Percentiles rank a stretch among this genome's conserved stretches.
These are phyloP conservation scores for Colletotrichum sp. DNA, from an alignment of 2,329 filamentous ascomycete genomes.

Conservation along the genomic window DNA sequence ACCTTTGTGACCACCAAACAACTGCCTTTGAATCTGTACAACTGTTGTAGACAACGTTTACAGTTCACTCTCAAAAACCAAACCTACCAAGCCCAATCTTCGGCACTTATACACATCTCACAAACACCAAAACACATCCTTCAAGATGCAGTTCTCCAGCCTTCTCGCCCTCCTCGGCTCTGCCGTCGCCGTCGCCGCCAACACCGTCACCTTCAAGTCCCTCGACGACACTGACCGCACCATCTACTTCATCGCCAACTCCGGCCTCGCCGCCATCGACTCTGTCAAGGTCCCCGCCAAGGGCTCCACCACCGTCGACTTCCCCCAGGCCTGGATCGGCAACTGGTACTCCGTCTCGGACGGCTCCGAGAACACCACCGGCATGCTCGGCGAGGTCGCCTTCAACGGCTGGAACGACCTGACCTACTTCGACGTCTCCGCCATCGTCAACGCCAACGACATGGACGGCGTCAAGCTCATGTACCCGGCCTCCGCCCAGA, in stretches of 20 bases:
- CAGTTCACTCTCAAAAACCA: slow-evolving; percentile 10
- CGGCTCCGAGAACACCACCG: slow-evolving; percentile 44
- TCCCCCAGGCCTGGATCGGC: slow-evolving; percentile 51
- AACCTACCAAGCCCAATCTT: slow-evolving; percentile 16
- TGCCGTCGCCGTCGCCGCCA: slow-evolving; percentile 46
- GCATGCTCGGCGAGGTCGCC: slow-evolving; percentile 59
- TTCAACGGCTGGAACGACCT: slow-evolving; percentile 52
- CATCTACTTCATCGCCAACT: slow-evolving; percentile 54
- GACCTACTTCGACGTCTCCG: slow-evolving; percentile 64
- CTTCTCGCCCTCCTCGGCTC: slow-evolving; percentile 46
- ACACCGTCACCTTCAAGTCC: slow-evolving; percentile 62
- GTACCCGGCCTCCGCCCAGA: slow-evolving; percentile 44
- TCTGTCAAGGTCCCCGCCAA: slow-evolving; percentile 44
- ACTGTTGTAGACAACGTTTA: slow-evolving; percentile 19
- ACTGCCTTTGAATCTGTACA: background rate
- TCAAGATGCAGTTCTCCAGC: slow-evolving; percentile 60
- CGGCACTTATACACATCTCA: slow-evolving; percentile 1
- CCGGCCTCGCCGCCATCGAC: slow-evolving; percentile 37
- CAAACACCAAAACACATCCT: background rate
- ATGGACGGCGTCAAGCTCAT: slow-evolving; percentile 58
- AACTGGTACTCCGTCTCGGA: slow-evolving; percentile 56
- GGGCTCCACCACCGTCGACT: slow-evolving; percentile 42
- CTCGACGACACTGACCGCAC: slow-evolving; percentile 57
- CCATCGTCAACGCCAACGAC: slow-evolving; percentile 59
- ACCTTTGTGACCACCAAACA: background rate